Evolutionary conservation across 305 asterid species (phyloP).

Genomic region (Solanum aculeatissimum): DNA sequence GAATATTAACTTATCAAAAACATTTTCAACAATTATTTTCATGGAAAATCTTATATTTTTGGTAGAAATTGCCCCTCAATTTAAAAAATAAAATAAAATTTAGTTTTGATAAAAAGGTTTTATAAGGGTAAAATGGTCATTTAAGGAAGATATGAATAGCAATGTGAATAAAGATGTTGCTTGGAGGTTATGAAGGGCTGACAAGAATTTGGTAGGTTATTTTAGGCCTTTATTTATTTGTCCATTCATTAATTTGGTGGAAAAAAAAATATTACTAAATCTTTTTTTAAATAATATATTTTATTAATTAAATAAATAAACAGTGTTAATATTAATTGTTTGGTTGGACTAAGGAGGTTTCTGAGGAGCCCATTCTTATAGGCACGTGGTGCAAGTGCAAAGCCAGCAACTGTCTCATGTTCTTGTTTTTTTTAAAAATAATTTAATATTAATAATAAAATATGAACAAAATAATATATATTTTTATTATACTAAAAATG

Average conservation of each 20-base stretch:
- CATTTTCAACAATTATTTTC: neutral
- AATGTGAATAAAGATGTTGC: neutral
- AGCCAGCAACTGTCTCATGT: constrained; percentile 4
- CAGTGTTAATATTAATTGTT: neutral
- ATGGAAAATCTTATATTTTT: neutral
- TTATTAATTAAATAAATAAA: neutral
- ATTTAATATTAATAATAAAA: neutral
- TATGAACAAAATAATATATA: too few species aligned
- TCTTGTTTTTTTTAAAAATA: neutral
- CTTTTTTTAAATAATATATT: too few species aligned
- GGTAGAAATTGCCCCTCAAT: neutral
- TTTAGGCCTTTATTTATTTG: neutral
- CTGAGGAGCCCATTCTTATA: neutral
- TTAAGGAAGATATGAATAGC: neutral
- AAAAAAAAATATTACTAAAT: neutral
- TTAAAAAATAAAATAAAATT: too few species aligned
- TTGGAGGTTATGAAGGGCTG: neutral
- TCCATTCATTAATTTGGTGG: neutral
- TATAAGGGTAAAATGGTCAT: neutral
- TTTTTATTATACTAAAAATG: too few species aligned
- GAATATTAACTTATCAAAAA: neutral
- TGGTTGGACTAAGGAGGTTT: neutral
- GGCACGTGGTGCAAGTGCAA: constrained; percentile 10
- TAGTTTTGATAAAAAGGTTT: neutral
- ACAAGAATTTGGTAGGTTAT: neutral